Percentiles rank a stretch among this genome's conserved stretches.
phyloP scores from a whole-genome alignment of 768 basidiomycete genomes.

The Sistotremastrum suecicum region DNA sequence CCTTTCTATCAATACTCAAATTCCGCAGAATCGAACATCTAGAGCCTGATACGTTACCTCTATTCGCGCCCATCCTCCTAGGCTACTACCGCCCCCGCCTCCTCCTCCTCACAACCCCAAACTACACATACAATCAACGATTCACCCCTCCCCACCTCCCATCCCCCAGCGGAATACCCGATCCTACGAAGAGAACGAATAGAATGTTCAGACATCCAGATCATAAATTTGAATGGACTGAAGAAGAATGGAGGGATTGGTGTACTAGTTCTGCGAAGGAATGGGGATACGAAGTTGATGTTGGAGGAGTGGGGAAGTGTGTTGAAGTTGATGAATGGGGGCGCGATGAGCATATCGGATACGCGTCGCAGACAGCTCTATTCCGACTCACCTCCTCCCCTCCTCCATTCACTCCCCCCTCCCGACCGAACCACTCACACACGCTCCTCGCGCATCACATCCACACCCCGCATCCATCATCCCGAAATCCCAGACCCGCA shows the following conservation, averaged over 20 bases:
- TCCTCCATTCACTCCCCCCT: too few relatives aligned
- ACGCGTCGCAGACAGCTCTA: slow-evolving; percentile 51
- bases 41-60: slow-evolving; percentile 36
- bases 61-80: slow-evolving; percentile 57
- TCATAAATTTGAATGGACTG: slow-evolving; percentile 86
- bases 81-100: slow-evolving; percentile 64
- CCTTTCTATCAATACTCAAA: neutral
- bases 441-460: slow-evolving; percentile 30
- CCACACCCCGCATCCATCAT: slow-evolving; percentile 36
- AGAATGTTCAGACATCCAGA: slow-evolving; percentile 70
- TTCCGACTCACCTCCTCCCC: slow-evolving; percentile 30
- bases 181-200: slow-evolving; percentile 63
- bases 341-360: slow-evolving; percentile 48
- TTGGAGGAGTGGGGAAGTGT: slow-evolving; percentile 44
- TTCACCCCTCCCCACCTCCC: slow-evolving; percentile 44
- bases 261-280: slow-evolving; percentile 38
- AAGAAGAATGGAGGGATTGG: slow-evolving; percentile 54
- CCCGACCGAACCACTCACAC: slow-evolving; percentile 24
- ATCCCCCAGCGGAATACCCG: slow-evolving; percentile 37
- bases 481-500: slow-evolving; percentile 28
- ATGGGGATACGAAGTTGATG: slow-evolving; percentile 62
- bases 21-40: slow-evolving; percentile 69
- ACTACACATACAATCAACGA: slow-evolving; percentile 67
- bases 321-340: slow-evolving; percentile 55
- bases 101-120: slow-evolving; percentile 74